Base-by-base conservation (phyloP, 306 rosid species). In the Fagus crenata region DNA sequence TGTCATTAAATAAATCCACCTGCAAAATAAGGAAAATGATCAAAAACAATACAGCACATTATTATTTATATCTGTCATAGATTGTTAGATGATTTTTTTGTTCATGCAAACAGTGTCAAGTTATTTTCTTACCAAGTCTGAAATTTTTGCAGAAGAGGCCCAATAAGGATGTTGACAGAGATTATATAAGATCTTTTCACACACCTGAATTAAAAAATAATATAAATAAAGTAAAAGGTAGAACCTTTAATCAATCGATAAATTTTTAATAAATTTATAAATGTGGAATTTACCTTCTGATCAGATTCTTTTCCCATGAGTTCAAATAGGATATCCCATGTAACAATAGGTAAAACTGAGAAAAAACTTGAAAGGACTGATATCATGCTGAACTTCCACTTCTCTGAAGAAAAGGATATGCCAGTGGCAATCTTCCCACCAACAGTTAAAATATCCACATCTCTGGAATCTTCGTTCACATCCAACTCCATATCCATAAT, bases 401-500 rank as follows among this genome's bases (percentile, higher is more conserved):
- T 82, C 81, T 84, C 86, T 32, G 71, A 61, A 37, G 86, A 92
- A 60, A 83, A 86, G 49, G 87, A 83, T 22, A 76, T 80, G 55
- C 84, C 84, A 41, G 76, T 72, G 51, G 78, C 76, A 46, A 74
- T 71, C 67, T 76, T 84, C 69, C 77, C 87, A 40, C 86, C 83
- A 81, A 67, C 86, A 11, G 84, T 46, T 76, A 82, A 79, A 49
- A 74, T 71, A 82, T 90, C 93, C 69, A 61, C 74, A 41, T 94
- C 98, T 84, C 85, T 83, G 43, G 93, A 86, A 81, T 85, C 90
- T 60, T 90, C 83, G 77, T 85, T 73, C 71, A 86, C 90, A 86
- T 92, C 98, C 88, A 94, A 84, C 43, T 94, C 98, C 86, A 87
- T 69, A 78, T 90, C 98, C 82, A 90, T 40, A 79, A 94, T 87